These are phyloP conservation scores for Wickerhamomyces kurtzmanii DNA, from an alignment of 805 yeast species.

Conservation along the genomic window DNA sequence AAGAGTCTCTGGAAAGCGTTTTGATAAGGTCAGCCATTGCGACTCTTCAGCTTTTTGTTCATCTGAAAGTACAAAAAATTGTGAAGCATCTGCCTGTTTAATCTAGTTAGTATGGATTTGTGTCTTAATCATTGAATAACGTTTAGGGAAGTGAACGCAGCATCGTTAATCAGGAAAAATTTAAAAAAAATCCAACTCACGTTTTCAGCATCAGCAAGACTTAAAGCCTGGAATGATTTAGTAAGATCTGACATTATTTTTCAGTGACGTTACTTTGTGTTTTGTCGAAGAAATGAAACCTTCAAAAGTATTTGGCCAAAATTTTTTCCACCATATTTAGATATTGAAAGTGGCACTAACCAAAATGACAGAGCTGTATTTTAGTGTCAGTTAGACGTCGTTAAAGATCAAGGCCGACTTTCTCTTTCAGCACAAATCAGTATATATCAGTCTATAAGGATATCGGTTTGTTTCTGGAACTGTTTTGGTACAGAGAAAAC, in stretches of 20 bases:
- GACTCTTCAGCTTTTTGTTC: slow-evolving; percentile 64
- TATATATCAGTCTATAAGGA: no score
- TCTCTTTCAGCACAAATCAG: no score
- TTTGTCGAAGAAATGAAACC: no score
- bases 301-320: no score
- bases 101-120: neutral
- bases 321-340: no score
- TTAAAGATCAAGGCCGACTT: no score
- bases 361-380: no score
- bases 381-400: no score
- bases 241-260: slow-evolving; percentile 22
- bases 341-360: no score
- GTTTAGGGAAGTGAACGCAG: neutral
- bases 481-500: no score
- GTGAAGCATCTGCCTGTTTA: slow-evolving; percentile 12
- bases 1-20: slow-evolving; percentile 43
- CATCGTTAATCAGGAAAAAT: neutral
- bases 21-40: slow-evolving; percentile 73
- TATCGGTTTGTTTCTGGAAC: no score
- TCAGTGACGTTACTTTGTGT: no score
- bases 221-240: slow-evolving; percentile 19
- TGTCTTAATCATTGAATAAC: neutral
- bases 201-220: slow-evolving; percentile 14
- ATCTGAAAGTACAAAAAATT: slow-evolving; percentile 17
- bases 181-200: neutral